A percentile compares a stretch with the other conserved stretches of the same genome.
phyloP scores from a whole-genome alignment of 768 basidiomycete genomes.

The Tricholoma hemisulphureum region DNA sequence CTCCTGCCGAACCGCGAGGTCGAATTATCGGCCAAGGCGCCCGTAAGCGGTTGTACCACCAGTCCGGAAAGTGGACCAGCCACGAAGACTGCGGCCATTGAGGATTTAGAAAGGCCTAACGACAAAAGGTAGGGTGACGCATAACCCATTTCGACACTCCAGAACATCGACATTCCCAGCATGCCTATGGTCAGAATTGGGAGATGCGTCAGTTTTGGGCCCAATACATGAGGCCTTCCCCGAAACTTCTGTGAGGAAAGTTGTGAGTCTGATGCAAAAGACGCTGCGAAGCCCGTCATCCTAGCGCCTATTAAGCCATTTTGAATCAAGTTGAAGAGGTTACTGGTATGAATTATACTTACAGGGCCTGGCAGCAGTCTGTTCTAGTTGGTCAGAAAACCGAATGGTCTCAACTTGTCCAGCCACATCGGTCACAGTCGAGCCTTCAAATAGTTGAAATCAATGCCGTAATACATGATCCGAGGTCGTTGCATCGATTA shows the following conservation, averaged over 20 bases:
- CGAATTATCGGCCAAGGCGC: constrained; percentile 83
- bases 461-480: too few relatives aligned
- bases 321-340: not conserved
- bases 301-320: not conserved
- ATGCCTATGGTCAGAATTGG: constrained; percentile 76
- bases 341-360: not conserved
- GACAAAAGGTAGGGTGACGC: constrained; percentile 87
- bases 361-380: not conserved
- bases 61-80: constrained; percentile 90
- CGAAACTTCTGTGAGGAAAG: constrained; percentile 13
- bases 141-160: constrained; percentile 95
- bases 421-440: too few relatives aligned
- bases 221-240: constrained; percentile 61
- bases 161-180: constrained; percentile 83
- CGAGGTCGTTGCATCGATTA: too few relatives aligned
- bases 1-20: constrained; percentile 82
- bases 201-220: constrained; percentile 65
- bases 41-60: constrained; percentile 87
- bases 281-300: not conserved
- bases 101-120: constrained; percentile 80
- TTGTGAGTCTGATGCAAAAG: not conserved
- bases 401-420: too few relatives aligned
- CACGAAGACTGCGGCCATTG: constrained; percentile 88
- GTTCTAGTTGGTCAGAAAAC: not conserved
- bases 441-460: too few relatives aligned